Evolutionary conservation across 345 rosid genomes (phyloP).

Genomic region (Gossypioides kirkii): DNA sequence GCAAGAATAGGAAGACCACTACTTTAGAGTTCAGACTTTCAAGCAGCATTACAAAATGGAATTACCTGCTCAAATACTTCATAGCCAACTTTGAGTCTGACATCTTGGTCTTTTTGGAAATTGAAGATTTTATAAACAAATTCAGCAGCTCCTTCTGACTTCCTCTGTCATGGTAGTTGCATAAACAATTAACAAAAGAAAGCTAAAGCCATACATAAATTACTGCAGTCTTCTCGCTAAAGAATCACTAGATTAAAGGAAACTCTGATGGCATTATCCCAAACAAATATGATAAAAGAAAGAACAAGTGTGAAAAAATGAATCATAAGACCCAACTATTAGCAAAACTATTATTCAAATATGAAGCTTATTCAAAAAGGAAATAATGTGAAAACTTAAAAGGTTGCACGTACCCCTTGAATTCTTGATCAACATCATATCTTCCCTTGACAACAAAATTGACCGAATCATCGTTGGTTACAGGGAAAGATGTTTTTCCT

Average conservation of each 20-base stretch:
- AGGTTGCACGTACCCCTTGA: constrained; percentile 41
- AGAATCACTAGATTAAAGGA: background rate
- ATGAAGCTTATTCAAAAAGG: background rate
- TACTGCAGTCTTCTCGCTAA: background rate
- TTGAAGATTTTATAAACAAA: constrained; percentile 63
- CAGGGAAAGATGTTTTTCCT: constrained; percentile 70
- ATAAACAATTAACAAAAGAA: constrained; percentile 3
- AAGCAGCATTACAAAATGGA: background rate
- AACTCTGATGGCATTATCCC: background rate
- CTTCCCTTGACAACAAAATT: constrained; percentile 76
- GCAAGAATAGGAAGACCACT: background rate
- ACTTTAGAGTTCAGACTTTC: background rate
- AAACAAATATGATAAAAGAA: background rate
- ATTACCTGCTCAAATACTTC: constrained; percentile 71
- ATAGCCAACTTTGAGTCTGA: constrained; percentile 74
- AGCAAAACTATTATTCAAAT: background rate
- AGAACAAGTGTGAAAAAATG: background rate
- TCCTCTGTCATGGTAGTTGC: constrained; percentile 45
- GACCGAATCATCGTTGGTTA: constrained; percentile 37
- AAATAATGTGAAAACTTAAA: background rate
- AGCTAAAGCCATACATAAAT: background rate
- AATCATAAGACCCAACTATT: background rate
- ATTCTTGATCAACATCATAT: constrained; percentile 64
- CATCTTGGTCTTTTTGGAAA: constrained; percentile 76
- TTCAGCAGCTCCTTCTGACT: constrained; percentile 76